phyloP scores from a whole-genome alignment of 1,284 basidiomycete genomes.

The Stereum hirsutum region DNA sequence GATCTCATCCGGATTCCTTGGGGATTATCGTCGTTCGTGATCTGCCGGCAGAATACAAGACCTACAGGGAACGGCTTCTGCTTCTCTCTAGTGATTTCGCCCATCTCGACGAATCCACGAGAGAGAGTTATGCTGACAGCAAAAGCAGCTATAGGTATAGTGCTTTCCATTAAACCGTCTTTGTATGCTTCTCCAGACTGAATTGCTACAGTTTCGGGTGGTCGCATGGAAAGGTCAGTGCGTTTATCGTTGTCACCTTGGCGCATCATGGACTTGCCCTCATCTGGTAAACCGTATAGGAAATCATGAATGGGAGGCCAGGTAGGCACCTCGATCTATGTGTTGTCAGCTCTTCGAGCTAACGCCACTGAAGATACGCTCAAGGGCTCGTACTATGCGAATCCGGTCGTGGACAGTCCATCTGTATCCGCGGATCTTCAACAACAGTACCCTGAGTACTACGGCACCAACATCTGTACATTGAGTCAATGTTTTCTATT shows the following conservation, averaged over 20 bases:
- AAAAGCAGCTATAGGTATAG: slow-evolving; percentile 62
- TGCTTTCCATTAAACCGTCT: no score
- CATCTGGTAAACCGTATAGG: slow-evolving; percentile 29
- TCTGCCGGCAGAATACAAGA: slow-evolving; percentile 57
- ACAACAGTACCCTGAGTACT: slow-evolving; percentile 67
- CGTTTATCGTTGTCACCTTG: no score
- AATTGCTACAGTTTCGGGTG: slow-evolving; percentile 67
- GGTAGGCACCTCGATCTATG: slow-evolving; percentile 35
- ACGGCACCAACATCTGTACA: slow-evolving; percentile 69
- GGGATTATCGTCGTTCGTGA: slow-evolving; percentile 79
- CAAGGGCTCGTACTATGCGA: slow-evolving; percentile 91
- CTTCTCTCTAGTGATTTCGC: slow-evolving; percentile 70
- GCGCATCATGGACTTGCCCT: no score
- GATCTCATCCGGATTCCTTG: slow-evolving; percentile 63
- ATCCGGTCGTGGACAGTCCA: slow-evolving; percentile 65
- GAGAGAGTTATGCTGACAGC: slow-evolving; percentile 66
- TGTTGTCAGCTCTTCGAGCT: neutral
- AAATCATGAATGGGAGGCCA: slow-evolving; percentile 90
- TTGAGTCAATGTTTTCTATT: no score
- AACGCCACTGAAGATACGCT: slow-evolving; percentile 46
- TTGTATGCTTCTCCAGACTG: slow-evolving; percentile 1
- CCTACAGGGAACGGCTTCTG: slow-evolving; percentile 62
- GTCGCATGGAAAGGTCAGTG: slow-evolving; percentile 79
- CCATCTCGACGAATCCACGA: slow-evolving; percentile 46
- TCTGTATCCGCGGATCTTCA: slow-evolving; percentile 44